Percentiles rank a stretch among this genome's conserved stretches.
phyloP scores from a whole-genome alignment of 129 eudicot species.

The Flaveria robusta region DNA sequence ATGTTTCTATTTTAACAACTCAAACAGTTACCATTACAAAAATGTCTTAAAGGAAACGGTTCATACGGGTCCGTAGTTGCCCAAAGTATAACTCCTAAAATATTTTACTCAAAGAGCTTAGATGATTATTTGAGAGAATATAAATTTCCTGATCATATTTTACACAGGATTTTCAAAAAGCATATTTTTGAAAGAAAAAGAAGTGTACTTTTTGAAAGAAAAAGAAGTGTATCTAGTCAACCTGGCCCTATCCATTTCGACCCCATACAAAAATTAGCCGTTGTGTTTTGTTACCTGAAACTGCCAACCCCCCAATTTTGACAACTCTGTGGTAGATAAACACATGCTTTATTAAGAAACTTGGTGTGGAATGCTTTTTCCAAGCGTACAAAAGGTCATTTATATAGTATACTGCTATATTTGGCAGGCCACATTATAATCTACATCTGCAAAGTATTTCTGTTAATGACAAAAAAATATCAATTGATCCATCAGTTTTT shows the following conservation, averaged over 20 bases:
- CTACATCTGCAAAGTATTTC: constrained; percentile 71
- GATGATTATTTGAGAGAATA: not conserved
- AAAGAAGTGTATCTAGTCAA: not conserved
- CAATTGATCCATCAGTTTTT: constrained; percentile 67
- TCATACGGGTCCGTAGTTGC: not conserved
- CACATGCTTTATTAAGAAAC: not conserved
- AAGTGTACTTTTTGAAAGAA: no score
- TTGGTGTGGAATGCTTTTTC: not conserved
- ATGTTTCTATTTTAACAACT: not conserved
- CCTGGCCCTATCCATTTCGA: not conserved
- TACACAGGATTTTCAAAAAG: not conserved
- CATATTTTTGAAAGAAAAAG: not conserved
- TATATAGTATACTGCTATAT: not conserved
- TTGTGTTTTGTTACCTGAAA: not conserved
- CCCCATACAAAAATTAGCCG: not conserved
- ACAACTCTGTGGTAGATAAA: not conserved
- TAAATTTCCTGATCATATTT: not conserved
- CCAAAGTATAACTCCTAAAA: not conserved
- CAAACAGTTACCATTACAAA: not conserved
- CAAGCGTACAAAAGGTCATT: not conserved
- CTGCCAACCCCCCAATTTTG: not conserved
- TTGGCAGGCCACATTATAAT: constrained; percentile 82
- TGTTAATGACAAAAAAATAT: constrained; percentile 61
- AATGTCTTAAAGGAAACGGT: not conserved
- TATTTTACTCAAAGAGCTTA: not conserved